phyloP scores from a whole-genome alignment of 805 yeast species.

The Suhomyces xylopsoci region DNA sequence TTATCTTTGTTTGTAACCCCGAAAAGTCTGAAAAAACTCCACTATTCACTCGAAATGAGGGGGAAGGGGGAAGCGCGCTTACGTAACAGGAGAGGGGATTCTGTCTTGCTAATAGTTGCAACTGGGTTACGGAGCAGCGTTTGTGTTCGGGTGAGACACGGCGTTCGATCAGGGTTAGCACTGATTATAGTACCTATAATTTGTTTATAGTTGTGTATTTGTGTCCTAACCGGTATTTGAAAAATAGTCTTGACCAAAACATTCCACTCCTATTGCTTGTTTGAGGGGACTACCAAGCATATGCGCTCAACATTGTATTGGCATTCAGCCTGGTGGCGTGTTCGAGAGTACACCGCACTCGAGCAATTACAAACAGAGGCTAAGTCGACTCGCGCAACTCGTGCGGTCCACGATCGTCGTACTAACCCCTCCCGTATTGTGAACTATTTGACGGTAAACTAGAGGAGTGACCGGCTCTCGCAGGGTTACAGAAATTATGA shows the following conservation, averaged over 20 bases:
- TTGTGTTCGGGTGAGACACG: neutral
- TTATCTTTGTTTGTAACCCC: neutral
- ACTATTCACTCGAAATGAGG: neutral
- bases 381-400: neutral
- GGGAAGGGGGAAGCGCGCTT: slow-evolving; percentile 1
- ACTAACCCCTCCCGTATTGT: neutral
- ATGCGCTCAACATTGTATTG: neutral
- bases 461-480: neutral
- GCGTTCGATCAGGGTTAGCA: neutral
- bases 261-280: neutral
- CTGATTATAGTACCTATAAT: neutral
- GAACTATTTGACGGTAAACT: neutral
- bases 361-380: neutral
- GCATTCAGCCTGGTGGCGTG: neutral
- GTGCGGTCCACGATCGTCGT: neutral
- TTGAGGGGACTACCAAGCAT: neutral
- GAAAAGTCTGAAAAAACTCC: slow-evolving; percentile 2
- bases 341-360: neutral
- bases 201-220: neutral
- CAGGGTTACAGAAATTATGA: neutral
- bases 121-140: neutral
- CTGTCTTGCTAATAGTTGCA: neutral
- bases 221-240: neutral
- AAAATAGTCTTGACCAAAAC: neutral
- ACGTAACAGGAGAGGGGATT: slow-evolving; percentile 1